A percentile compares a stretch with the other conserved stretches of the same genome.
These are phyloP conservation scores for Lactarius evosmus DNA, from an alignment of 768 basidiomycete genomes.

Conservation along the genomic window DNA sequence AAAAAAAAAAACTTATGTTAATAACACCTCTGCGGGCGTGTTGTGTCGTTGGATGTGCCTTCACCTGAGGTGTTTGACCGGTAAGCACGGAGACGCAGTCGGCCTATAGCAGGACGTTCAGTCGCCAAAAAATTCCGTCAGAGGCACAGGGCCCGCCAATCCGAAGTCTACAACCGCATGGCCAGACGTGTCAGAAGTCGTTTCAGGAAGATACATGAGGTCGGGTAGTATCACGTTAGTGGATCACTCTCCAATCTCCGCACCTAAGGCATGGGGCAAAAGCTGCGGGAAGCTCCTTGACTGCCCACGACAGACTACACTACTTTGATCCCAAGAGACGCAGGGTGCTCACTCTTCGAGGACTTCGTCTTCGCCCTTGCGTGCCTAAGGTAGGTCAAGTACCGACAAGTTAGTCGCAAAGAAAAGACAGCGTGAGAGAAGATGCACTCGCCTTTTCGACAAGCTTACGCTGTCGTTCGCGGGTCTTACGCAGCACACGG, in stretches of 20 bases:
- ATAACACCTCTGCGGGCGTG: not conserved
- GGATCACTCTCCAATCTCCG: slow-evolving; percentile 5
- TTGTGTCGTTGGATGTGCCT: not conserved
- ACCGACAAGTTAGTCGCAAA: not conserved
- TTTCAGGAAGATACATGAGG: slow-evolving; percentile 5
- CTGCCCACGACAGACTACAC: not conserved
- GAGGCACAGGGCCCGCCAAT: not conserved
- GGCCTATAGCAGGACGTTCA: not conserved
- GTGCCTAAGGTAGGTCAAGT: slow-evolving; percentile 45
- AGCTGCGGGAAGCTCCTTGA: not conserved
- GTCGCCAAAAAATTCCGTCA: not conserved
- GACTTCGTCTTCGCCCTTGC: slow-evolving; percentile 67
- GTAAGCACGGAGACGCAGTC: slow-evolving; percentile 5
- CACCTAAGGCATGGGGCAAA: not conserved
- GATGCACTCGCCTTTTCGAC: slow-evolving; percentile 62
- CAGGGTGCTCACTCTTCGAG: slow-evolving; percentile 44
- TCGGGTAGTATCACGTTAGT: not conserved
- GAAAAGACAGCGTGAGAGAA: not conserved
- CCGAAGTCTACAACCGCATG: not conserved
- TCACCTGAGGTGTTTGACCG: slow-evolving; percentile 9
- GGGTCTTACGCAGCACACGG: slow-evolving; percentile 73
- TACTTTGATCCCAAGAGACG: not conserved
- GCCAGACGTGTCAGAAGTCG: not conserved
- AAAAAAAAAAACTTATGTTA: not conserved
- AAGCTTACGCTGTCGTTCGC: slow-evolving; percentile 68